phyloP scores from a whole-genome alignment of 2,329 filamentous ascomycete genomes.

The Aspergillus unguis region DNA sequence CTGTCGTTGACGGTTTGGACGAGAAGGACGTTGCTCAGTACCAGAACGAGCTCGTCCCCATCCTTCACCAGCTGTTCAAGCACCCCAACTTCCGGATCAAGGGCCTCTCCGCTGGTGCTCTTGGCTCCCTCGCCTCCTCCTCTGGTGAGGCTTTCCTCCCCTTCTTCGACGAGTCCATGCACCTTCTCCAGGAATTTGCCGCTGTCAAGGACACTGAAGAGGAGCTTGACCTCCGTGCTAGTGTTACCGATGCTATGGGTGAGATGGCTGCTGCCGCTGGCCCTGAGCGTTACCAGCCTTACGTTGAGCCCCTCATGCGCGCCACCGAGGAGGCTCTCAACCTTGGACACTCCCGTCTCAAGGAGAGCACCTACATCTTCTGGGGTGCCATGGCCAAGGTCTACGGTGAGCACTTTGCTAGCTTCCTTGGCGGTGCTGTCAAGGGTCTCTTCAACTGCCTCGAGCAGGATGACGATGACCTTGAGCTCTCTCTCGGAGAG shows the following conservation, averaged over 20 bases:
- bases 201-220: conserved; percentile 84
- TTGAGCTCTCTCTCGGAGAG: conserved; percentile 72
- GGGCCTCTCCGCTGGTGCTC: conserved; percentile 79
- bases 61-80: conserved; percentile 77
- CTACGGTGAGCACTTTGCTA: conserved; percentile 65
- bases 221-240: conserved; percentile 82
- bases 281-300: conserved; percentile 80
- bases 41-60: conserved; percentile 75
- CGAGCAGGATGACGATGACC: conserved; percentile 80
- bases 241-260: conserved; percentile 88
- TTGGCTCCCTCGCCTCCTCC: conserved; percentile 85
- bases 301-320: conserved; percentile 84
- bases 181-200: conserved; percentile 78
- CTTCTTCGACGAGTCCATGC: conserved; percentile 91
- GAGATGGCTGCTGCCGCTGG: conserved; percentile 90
- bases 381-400: conserved; percentile 95
- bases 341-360: conserved; percentile 83
- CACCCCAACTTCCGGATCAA: conserved; percentile 88
- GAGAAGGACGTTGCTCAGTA: conserved; percentile 77
- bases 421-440: conserved; percentile 47
- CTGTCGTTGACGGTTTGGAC: conserved; percentile 70
- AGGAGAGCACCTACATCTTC: conserved; percentile 95
- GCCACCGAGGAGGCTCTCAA: conserved; percentile 87
- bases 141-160: conserved; percentile 79
- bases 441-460: conserved; percentile 72